phyloP scores from a whole-genome alignment of 2,329 filamentous ascomycete genomes.

The Rhynchosporium secalis region DNA sequence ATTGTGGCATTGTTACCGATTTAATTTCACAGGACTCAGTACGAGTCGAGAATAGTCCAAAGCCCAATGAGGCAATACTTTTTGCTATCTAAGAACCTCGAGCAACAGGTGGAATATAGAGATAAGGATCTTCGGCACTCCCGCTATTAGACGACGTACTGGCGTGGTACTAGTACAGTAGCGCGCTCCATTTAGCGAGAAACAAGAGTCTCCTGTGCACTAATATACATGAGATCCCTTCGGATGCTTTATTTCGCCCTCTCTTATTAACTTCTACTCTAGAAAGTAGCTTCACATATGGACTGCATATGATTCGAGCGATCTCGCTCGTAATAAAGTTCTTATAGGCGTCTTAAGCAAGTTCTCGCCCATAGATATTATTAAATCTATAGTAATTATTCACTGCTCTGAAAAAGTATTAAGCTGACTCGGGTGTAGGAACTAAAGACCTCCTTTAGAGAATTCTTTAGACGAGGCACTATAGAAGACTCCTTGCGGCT shows the following conservation, averaged over 20 bases:
- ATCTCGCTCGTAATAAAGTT: constrained; percentile 2
- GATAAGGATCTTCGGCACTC: not conserved
- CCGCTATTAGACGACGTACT: not conserved
- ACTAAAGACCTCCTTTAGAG: not conserved
- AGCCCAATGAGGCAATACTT: not conserved
- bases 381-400: not conserved
- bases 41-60: no score
- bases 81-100: not conserved
- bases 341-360: not conserved
- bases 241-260: not conserved
- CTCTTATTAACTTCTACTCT: not conserved
- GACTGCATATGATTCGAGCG: not conserved
- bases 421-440: not conserved
- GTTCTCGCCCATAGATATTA: constrained; percentile 3
- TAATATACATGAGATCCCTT: not conserved
- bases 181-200: not conserved
- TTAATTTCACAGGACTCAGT: no score
- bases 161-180: not conserved
- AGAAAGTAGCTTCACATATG: not conserved
- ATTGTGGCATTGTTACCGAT: no score
- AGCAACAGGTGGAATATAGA: not conserved
- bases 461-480: not conserved
- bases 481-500: not conserved
- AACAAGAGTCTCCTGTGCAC: not conserved
- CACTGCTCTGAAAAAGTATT: not conserved